A percentile compares a stretch with the other conserved stretches of the same genome.
Conservation (phyloP, 2,329 filamentous ascomycete genomes). For the Colletotrichum magnum region DNA sequence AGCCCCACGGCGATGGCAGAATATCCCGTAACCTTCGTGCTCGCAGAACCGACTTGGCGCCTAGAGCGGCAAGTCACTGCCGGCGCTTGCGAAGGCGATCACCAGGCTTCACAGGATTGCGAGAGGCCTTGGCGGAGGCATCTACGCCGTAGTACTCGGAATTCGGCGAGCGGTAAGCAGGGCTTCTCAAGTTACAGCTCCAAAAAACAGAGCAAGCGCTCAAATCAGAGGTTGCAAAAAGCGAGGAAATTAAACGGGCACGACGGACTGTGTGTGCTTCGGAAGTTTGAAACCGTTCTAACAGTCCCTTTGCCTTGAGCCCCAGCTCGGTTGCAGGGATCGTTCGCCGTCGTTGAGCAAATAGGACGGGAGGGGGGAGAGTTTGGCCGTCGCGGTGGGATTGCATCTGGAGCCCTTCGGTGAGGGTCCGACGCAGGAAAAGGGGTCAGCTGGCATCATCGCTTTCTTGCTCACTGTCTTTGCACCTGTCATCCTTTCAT, state of each 20-base stretch:
- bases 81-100: conserved; percentile 1
- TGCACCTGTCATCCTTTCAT: background rate
- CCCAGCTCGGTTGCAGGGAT: conserved; percentile 24
- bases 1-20: background rate
- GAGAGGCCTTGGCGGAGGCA: no score
- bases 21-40: background rate
- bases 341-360: conserved; percentile 4
- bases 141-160: background rate
- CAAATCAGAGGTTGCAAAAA: background rate
- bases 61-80: background rate
- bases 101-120: background rate
- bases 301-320: conserved; percentile 6
- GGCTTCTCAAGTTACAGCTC: no score
- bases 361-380: background rate
- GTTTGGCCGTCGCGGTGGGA: conserved; percentile 6
- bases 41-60: background rate
- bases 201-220: conserved; percentile 12
- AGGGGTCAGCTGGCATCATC: background rate
- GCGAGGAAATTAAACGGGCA: conserved; percentile 5
- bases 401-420: conserved; percentile 18
- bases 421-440: conserved; percentile 6
- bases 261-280: background rate
- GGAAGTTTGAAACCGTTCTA: conserved; percentile 14
- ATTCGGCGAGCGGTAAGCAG: background rate
- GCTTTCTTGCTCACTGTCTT: background rate